These are phyloP conservation scores for Phaffia australis DNA, from an alignment of 768 basidiomycete genomes.

Conservation along the genomic window DNA sequence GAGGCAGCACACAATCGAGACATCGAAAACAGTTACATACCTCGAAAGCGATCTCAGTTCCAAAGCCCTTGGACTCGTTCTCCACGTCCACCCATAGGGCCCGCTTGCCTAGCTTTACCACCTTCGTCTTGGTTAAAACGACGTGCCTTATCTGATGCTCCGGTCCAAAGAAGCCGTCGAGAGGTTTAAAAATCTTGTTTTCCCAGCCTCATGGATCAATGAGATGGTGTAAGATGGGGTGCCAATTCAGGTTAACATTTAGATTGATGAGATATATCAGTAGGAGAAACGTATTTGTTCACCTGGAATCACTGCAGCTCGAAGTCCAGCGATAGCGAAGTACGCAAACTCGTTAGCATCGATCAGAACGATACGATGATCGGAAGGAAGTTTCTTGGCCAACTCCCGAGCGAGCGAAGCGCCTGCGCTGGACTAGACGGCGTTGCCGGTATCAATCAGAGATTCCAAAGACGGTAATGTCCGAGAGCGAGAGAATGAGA, in stretches of 20 bases:
- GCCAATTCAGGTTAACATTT: neutral
- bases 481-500: neutral
- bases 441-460: too few relatives aligned
- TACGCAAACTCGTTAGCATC: conserved; percentile 6
- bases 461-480: neutral
- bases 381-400: conserved; percentile 16
- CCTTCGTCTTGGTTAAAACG: conserved; percentile 13
- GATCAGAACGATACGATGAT: conserved; percentile 18
- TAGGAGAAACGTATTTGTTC: neutral
- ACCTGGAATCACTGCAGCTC: conserved; percentile 24
- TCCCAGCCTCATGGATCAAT: conserved; percentile 11
- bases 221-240: neutral
- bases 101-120: conserved; percentile 8
- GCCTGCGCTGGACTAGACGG: conserved; percentile 7
- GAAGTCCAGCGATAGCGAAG: conserved; percentile 14
- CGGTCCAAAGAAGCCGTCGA: conserved; percentile 9
- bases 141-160: neutral
- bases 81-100: conserved; percentile 7
- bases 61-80: neutral
- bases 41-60: conserved; percentile 14
- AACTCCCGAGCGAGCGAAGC: conserved; percentile 12
- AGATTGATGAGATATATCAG: neutral
- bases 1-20: neutral
- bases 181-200: conserved; percentile 11
- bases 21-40: neutral